A percentile compares a stretch with the other conserved stretches of the same genome.
Evolutionary conservation across 2,329 filamentous ascomycete species (phyloP).

Genomic region (Epichloe baconii): DNA sequence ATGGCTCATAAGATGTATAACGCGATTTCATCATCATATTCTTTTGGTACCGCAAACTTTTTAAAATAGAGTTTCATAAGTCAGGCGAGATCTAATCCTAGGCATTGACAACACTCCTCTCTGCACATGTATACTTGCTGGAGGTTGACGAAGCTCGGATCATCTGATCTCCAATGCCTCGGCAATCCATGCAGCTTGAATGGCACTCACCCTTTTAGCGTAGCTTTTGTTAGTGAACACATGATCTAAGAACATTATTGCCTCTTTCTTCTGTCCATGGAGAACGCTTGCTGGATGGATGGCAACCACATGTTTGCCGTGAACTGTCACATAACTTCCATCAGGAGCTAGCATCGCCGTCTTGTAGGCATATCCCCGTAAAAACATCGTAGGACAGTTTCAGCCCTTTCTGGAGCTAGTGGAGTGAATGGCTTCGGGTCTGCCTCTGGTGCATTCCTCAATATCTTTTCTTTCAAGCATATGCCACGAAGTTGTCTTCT

Average conservation of each 20-base stretch:
- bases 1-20: constrained; percentile 16
- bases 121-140: background rate
- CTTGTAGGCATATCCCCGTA: constrained; percentile 46
- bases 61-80: background rate
- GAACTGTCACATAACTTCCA: constrained; percentile 44
- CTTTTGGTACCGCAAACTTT: background rate
- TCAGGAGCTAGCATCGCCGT: constrained; percentile 49
- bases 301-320: constrained; percentile 46
- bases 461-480: constrained; percentile 38
- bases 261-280: constrained; percentile 49
- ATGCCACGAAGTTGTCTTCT: constrained; percentile 46
- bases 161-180: constrained; percentile 27
- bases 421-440: constrained; percentile 46
- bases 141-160: background rate
- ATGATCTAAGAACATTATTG: constrained; percentile 56
- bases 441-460: constrained; percentile 29
- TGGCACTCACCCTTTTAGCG: constrained; percentile 52
- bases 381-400: constrained; percentile 46
- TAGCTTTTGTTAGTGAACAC: constrained; percentile 55
- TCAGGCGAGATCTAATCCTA: background rate
- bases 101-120: background rate
- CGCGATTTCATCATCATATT: background rate
- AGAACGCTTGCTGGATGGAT: constrained; percentile 52
- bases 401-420: constrained; percentile 38
- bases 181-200: constrained; percentile 46